Conservation (phyloP, 148 eudicot genomes). For the Rhododendron ovatum region DNA sequence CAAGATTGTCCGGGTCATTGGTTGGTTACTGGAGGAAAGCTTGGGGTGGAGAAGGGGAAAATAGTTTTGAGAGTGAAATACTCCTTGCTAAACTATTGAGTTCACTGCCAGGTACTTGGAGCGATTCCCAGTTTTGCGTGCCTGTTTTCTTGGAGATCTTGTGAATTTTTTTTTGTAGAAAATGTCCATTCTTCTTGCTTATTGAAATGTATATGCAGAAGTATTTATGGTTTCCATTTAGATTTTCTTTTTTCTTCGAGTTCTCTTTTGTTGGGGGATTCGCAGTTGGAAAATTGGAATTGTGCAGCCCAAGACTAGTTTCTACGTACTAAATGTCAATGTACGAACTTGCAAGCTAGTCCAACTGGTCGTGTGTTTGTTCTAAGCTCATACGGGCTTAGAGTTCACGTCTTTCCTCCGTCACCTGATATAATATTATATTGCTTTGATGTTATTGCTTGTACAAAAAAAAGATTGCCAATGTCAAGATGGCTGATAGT, state of each 20-base stretch:
- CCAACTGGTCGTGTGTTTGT: not conserved
- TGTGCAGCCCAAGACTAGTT: not conserved
- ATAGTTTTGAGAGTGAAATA: conserved; percentile 80
- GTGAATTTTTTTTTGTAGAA: conserved; percentile 33
- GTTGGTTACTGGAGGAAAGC: conserved; percentile 90
- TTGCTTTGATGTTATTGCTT: not conserved
- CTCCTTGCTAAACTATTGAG: conserved; percentile 79
- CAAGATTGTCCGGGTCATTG: conserved; percentile 87
- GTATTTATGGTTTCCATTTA: not conserved
- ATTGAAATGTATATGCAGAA: not conserved
- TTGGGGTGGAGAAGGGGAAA: conserved; percentile 86
- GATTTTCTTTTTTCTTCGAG: not conserved
- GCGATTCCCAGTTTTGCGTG: conserved; percentile 31
- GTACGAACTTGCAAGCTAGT: not conserved
- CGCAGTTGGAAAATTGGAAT: not conserved
- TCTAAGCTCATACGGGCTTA: not conserved
- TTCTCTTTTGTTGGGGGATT: not conserved
- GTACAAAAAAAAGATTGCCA: not conserved
- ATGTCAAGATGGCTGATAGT: too few relatives aligned
- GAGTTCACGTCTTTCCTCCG: not conserved
- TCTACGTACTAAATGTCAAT: not conserved
- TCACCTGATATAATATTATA: not conserved
- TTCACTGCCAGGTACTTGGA: not conserved
- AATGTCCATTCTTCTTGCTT: conserved; percentile 9
- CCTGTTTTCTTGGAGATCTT: conserved; percentile 9